Conservation (phyloP, 768 basidiomycete genomes). For the Clitopilus passeckerianus region DNA sequence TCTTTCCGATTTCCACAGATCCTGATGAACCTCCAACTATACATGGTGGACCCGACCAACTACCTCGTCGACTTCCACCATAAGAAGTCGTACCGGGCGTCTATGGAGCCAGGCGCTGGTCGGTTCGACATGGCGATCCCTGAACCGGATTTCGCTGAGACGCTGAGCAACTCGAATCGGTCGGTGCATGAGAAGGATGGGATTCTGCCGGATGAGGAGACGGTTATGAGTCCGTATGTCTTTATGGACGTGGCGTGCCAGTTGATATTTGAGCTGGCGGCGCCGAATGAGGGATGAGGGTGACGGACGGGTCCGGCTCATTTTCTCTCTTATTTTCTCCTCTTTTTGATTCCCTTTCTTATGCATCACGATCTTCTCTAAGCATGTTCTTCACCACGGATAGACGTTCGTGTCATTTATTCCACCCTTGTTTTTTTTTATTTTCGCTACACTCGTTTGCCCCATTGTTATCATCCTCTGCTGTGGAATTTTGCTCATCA, state of each 20-base stretch:
- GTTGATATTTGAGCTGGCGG: slow-evolving; percentile 91
- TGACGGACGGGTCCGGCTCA: neutral
- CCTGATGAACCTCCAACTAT: slow-evolving; percentile 95
- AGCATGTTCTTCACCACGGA: neutral
- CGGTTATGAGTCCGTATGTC: slow-evolving; percentile 81
- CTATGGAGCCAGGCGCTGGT: slow-evolving; percentile 58
- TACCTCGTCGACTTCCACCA: slow-evolving; percentile 99
- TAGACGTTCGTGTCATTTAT: no score
- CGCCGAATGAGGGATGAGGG: slow-evolving; percentile 32
- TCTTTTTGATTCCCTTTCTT: neutral
- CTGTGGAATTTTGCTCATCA: neutral
- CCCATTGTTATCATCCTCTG: neutral
- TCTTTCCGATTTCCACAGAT: slow-evolving; percentile 44
- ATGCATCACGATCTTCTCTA: neutral
- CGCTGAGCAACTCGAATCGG: slow-evolving; percentile 51
- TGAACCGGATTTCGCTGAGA: slow-evolving; percentile 43
- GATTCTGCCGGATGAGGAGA: slow-evolving; percentile 43
- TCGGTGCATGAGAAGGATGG: slow-evolving; percentile 52
- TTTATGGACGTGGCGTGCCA: slow-evolving; percentile 96
- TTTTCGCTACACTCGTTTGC: no score
- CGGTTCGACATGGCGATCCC: slow-evolving; percentile 63
- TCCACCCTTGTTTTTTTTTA: no score
- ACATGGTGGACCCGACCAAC: slow-evolving; percentile 93
- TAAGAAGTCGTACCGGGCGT: slow-evolving; percentile 87
- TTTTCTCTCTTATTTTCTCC: neutral